A percentile compares a stretch with the other conserved stretches of the same genome.
Conservation (phyloP, 2,329 filamentous ascomycete genomes). For the Penicillium sp. region DNA sequence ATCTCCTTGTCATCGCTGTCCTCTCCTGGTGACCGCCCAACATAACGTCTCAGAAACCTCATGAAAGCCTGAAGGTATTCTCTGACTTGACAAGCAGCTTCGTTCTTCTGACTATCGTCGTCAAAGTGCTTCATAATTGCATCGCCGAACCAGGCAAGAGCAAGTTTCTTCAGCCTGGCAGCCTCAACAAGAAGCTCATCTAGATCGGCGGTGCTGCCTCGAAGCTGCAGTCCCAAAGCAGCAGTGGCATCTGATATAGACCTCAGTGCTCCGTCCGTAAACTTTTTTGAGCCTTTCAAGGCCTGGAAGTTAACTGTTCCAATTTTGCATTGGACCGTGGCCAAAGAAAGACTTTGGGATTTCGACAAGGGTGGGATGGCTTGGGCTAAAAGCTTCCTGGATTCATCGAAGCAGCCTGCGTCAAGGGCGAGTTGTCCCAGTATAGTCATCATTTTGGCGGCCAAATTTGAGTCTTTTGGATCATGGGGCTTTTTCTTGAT, state of each 20-base stretch:
- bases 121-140: conserved; percentile 19
- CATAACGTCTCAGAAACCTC: conserved; percentile 39
- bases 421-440: conserved; percentile 40
- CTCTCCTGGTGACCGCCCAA: conserved; percentile 30
- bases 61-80: conserved; percentile 38
- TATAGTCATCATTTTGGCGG: conserved; percentile 32
- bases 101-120: conserved; percentile 14
- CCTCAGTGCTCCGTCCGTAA: conserved; percentile 17
- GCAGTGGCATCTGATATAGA: conserved; percentile 32
- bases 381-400: conserved; percentile 33
- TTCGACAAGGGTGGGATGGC: conserved; percentile 28
- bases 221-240: conserved; percentile 33
- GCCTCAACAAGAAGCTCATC: conserved; percentile 42
- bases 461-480: conserved; percentile 21
- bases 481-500: conserved; percentile 25
- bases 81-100: conserved; percentile 25
- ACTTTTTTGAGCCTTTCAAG: conserved; percentile 21
- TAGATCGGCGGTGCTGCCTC: conserved; percentile 38
- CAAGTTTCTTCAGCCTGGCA: conserved; percentile 40
- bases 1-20: conserved; percentile 26
- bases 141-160: conserved; percentile 36
- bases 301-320: conserved; percentile 35
- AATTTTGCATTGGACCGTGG: conserved; percentile 37
- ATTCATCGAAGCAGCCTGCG: conserved; percentile 37
- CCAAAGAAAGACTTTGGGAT: conserved; percentile 32